Conservation (phyloP, 768 basidiomycete species). For the Gymnopilus junonius region DNA sequence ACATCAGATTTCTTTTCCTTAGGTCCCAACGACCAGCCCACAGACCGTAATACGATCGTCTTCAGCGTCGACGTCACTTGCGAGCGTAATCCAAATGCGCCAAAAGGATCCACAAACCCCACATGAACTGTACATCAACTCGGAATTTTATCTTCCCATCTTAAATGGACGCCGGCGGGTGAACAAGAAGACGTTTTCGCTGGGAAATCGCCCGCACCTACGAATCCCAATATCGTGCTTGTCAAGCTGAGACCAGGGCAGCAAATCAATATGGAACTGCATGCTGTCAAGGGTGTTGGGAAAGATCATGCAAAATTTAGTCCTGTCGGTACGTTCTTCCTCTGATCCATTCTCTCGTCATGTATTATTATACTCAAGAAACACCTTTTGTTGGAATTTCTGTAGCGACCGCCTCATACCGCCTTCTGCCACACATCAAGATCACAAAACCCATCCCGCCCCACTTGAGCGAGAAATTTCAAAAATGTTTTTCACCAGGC, state of each 20-base stretch:
- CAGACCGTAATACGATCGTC: slow-evolving; percentile 90
- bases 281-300: slow-evolving; percentile 91
- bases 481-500: slow-evolving; percentile 84
- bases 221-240: slow-evolving; percentile 83
- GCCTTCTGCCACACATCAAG: slow-evolving; percentile 85
- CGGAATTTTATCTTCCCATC: slow-evolving; percentile 69
- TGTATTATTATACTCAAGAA: background rate
- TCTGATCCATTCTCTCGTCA: background rate
- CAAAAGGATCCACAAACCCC: slow-evolving; percentile 60
- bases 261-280: slow-evolving; percentile 79
- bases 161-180: slow-evolving; percentile 83
- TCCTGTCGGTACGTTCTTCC: slow-evolving; percentile 74
- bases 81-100: slow-evolving; percentile 59
- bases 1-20: background rate
- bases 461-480: slow-evolving; percentile 80
- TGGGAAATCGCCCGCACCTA: slow-evolving; percentile 59
- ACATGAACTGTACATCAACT: slow-evolving; percentile 69
- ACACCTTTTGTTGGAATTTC: background rate
- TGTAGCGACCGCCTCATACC: slow-evolving; percentile 93
- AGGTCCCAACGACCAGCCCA: slow-evolving; percentile 62
- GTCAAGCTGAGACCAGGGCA: slow-evolving; percentile 94
- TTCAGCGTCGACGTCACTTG: slow-evolving; percentile 77
- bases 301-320: slow-evolving; percentile 97
- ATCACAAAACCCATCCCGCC: slow-evolving; percentile 77
- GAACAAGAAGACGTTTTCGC: slow-evolving; percentile 72